phyloP scores from a whole-genome alignment of 139 green algal genomes.

The Chlamydomonas asymmetrica region DNA sequence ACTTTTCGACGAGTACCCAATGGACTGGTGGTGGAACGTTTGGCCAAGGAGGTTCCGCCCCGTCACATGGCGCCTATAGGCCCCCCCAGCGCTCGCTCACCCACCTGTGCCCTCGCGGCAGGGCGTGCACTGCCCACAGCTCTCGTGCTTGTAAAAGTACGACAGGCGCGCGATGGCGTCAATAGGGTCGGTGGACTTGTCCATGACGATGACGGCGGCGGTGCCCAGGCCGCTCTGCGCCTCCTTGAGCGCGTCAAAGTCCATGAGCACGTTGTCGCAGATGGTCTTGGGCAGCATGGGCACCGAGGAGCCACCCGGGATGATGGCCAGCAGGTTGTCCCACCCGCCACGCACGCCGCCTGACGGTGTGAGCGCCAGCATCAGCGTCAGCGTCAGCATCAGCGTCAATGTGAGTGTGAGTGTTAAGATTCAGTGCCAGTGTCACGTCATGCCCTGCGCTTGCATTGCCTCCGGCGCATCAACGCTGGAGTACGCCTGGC shows the following conservation, averaged over 20 bases:
- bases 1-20: too few species aligned
- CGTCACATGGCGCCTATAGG: too few species aligned
- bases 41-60: too few species aligned
- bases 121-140: conserved; percentile 97
- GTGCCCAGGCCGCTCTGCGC: conserved; percentile 88
- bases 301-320: conserved; percentile 94
- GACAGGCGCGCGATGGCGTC: conserved; percentile 90
- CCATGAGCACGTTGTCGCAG: conserved; percentile 89
- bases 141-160: conserved; percentile 99
- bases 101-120: conserved; percentile 91
- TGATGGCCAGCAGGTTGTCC: conserved; percentile 98
- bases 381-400: too few species aligned
- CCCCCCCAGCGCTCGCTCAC: background rate
- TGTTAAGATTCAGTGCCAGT: too few species aligned
- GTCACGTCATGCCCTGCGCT: too few species aligned
- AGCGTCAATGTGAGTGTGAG: too few species aligned
- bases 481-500: too few species aligned
- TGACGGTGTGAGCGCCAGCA: too few species aligned
- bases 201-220: conserved; percentile 99
- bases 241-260: conserved; percentile 96
- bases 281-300: conserved; percentile 86
- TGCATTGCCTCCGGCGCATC: too few species aligned
- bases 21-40: too few species aligned
- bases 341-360: conserved; percentile 94
- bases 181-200: conserved; percentile 96